phyloP scores from a whole-genome alignment of 495 filamentous ascomycete species.

The Trichoderma virens region DNA sequence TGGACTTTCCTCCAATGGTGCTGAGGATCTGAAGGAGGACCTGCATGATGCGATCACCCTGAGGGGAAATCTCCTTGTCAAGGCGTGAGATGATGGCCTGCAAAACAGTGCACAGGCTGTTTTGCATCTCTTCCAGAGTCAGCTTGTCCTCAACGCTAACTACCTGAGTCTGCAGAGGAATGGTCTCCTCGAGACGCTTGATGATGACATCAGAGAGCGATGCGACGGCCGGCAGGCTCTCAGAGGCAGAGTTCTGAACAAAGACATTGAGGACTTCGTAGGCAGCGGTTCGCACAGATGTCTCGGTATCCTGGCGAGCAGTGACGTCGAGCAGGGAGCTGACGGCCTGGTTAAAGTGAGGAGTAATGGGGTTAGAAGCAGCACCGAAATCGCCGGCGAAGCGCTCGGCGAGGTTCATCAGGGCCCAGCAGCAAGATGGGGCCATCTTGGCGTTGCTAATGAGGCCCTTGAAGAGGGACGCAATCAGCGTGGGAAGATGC shows the following conservation, averaged over 20 bases:
- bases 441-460: conserved; percentile 95
- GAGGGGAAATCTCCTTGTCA: conserved; percentile 83
- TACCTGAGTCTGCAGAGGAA: conserved; percentile 86
- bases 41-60: conserved; percentile 89
- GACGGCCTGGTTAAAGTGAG: conserved; percentile 89
- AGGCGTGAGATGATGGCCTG: conserved; percentile 87
- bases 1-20: conserved; percentile 78
- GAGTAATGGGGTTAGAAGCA: conserved; percentile 74
- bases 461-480: conserved; percentile 81
- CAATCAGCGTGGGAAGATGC: conserved; percentile 76
- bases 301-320: conserved; percentile 74
- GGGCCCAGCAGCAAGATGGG: conserved; percentile 94
- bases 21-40: conserved; percentile 70
- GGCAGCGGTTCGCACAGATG: conserved; percentile 91
- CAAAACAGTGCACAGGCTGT: conserved; percentile 82
- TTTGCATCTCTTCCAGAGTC: conserved; percentile 94
- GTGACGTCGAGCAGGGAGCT: conserved; percentile 78
- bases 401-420: conserved; percentile 96
- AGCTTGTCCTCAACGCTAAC: conserved; percentile 94
- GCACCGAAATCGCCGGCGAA: conserved; percentile 76
- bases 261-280: conserved; percentile 96
- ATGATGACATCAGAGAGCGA: conserved; percentile 75
- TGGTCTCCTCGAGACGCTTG: conserved; percentile 80
- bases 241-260: conserved; percentile 78
- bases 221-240: conserved; percentile 73